These are phyloP conservation scores for Colletotrichum sojae DNA, from an alignment of 2,329 filamentous ascomycete species.

Conservation along the genomic window DNA sequence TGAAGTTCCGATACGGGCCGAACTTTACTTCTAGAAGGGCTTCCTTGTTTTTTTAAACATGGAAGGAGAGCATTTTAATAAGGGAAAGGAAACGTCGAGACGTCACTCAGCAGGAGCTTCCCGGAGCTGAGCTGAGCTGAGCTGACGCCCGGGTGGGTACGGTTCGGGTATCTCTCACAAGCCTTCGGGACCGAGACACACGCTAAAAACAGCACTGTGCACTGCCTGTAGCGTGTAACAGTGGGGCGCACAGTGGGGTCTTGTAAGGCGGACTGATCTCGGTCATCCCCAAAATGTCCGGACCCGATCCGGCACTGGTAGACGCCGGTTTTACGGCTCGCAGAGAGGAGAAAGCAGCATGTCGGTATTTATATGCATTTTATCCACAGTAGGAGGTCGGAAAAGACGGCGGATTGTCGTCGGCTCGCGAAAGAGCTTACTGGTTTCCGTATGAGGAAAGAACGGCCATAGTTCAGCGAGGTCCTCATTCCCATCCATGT, in stretches of 20 bases:
- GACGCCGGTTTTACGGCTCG: neutral
- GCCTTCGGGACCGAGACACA: conserved; percentile 14
- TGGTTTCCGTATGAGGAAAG: too few relatives aligned
- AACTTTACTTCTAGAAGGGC: neutral
- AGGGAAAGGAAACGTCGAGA: neutral
- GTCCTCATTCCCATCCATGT: too few relatives aligned
- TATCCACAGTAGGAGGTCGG: neutral
- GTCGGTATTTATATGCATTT: neutral
- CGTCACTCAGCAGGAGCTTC: neutral
- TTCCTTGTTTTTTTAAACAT: conserved; percentile 3
- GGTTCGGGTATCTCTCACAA: neutral
- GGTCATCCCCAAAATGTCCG: conserved; percentile 41
- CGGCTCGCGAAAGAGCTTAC: too few relatives aligned
- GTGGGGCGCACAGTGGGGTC: conserved; percentile 9
- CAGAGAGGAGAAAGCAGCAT: neutral
- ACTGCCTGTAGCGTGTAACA: neutral
- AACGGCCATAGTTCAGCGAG: too few relatives aligned
- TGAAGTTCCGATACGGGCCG: neutral
- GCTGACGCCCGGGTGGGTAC: neutral
- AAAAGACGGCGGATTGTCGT: neutral
- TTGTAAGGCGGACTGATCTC: conserved; percentile 22
- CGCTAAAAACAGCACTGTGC: too few relatives aligned
- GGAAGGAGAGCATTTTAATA: neutral
- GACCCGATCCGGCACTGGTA: conserved; percentile 18
- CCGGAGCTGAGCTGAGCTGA: neutral